Percentiles rank a stretch among this genome's conserved stretches.
These are phyloP conservation scores for Hypoxylon crocopeplum DNA, from an alignment of 495 filamentous ascomycete species.

Conservation along the genomic window DNA sequence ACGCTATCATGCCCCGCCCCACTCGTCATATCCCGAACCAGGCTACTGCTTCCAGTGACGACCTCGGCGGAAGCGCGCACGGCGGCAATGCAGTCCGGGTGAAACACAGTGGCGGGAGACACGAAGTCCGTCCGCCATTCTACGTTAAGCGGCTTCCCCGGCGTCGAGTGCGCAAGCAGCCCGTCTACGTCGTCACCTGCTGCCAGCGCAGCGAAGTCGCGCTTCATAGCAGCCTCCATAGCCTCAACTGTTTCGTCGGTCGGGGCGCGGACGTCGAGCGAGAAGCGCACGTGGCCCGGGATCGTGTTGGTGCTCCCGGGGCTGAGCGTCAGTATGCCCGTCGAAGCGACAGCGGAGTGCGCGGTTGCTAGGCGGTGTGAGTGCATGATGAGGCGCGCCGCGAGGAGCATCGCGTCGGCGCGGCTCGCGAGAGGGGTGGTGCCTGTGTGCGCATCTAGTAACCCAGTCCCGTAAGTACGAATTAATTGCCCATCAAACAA, in stretches of 20 bases:
- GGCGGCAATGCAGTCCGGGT: constrained; percentile 71
- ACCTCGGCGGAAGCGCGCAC: constrained; percentile 67
- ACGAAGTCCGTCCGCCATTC: constrained; percentile 41
- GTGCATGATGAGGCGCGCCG: constrained; percentile 69
- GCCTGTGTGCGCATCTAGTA: constrained; percentile 68
- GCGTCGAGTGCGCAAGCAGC: constrained; percentile 22
- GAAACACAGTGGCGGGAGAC: constrained; percentile 71
- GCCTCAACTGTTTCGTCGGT: constrained; percentile 60
- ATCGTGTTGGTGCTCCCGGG: constrained; percentile 71
- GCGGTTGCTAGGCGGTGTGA: constrained; percentile 66
- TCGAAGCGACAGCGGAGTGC: constrained; percentile 67
- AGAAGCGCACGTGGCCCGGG: constrained; percentile 71
- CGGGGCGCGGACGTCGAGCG: constrained; percentile 72
- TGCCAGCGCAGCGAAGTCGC: constrained; percentile 39
- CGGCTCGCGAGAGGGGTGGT: constrained; percentile 73
- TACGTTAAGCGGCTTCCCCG: constrained; percentile 33
- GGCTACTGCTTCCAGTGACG: constrained; percentile 42
- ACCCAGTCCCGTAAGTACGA: constrained; percentile 9
- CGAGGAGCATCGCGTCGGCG: constrained; percentile 63
- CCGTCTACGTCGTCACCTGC: constrained; percentile 31
- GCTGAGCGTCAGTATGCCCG: constrained; percentile 71
- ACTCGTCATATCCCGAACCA: constrained; percentile 57
- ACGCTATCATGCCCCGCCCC: constrained; percentile 68
- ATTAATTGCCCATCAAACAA: no score
- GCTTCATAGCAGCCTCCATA: constrained; percentile 35